A percentile compares a stretch with the other conserved stretches of the same genome.
phyloP scores from a whole-genome alignment of 495 filamentous ascomycete genomes.

The Aspergillus homomorphus region DNA sequence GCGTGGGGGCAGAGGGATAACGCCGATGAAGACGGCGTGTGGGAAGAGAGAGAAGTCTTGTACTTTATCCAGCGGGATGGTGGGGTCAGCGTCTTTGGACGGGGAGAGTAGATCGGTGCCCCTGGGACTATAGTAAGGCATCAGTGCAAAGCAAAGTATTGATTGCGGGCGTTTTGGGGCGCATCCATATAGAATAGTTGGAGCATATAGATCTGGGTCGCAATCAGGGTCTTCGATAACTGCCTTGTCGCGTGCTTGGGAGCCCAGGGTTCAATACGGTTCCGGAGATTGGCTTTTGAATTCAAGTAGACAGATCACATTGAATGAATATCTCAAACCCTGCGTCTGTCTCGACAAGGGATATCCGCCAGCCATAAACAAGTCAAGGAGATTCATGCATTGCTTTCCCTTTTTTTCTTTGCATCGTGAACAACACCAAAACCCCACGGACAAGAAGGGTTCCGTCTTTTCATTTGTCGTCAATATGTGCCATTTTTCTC shows the following conservation, averaged over 20 bases:
- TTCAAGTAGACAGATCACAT: constrained; percentile 31
- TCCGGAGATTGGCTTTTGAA: constrained; percentile 10
- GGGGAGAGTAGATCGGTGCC: constrained; percentile 53
- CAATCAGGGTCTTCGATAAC: too few species aligned
- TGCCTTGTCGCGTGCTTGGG: too few species aligned
- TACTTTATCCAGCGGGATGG: constrained; percentile 78
- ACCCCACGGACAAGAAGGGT: constrained; percentile 22
- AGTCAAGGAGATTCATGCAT: constrained; percentile 47
- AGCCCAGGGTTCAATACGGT: background rate
- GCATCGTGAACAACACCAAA: constrained; percentile 15
- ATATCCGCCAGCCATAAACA: constrained; percentile 48
- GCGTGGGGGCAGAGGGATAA: constrained; percentile 36
- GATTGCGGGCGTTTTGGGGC: constrained; percentile 13
- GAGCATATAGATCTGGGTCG: background rate
- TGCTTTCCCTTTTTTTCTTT: constrained; percentile 37
- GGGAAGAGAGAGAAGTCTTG: constrained; percentile 68
- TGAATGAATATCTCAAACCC: constrained; percentile 43
- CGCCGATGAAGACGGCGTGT: constrained; percentile 25
- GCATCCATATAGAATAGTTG: constrained; percentile 13
- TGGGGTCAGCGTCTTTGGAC: constrained; percentile 75
- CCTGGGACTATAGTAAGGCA: too few species aligned
- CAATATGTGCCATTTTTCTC: constrained; percentile 16
- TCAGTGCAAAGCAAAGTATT: too few species aligned
- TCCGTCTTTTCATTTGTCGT: constrained; percentile 27
- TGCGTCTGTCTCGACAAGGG: constrained; percentile 42